A percentile compares a stretch with the other conserved stretches of the same genome.
These are phyloP conservation scores for Pythium utonaiense DNA, from an alignment of 352 stramenopile genomes.

Conservation along the genomic window DNA sequence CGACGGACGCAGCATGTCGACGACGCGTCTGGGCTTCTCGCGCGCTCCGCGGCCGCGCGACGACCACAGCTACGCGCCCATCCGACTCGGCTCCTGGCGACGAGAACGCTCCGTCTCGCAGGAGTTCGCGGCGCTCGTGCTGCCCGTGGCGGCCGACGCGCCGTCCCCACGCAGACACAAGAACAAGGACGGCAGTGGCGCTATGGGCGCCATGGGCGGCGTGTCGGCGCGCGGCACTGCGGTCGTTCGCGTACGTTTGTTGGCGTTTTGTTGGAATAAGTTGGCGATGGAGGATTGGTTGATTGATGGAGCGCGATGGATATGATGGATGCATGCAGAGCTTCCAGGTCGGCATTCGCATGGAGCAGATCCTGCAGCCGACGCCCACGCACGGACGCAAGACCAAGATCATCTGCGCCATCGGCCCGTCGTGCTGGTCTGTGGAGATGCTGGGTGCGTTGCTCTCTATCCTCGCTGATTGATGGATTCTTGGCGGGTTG, in stretches of 20 bases:
- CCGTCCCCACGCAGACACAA: not conserved
- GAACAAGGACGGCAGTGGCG: not conserved
- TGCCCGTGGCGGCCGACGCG: conserved; percentile 27
- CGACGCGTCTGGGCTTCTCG: conserved; percentile 12
- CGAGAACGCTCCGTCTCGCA: conserved; percentile 59
- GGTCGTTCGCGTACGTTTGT: conserved; percentile 16
- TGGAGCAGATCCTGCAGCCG: conserved; percentile 68
- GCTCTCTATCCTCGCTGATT: not conserved
- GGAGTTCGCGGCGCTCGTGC: conserved; percentile 52
- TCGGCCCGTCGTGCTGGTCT: conserved; percentile 96
- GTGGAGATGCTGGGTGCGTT: conserved; percentile 91
- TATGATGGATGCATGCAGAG: conserved; percentile 29
- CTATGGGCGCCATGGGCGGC: not conserved
- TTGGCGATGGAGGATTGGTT: too few relatives aligned
- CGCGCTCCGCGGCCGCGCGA: conserved; percentile 31
- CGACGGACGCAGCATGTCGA: not conserved
- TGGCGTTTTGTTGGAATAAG: not conserved
- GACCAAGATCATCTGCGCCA: conserved; percentile 99
- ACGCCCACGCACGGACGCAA: conserved; percentile 65
- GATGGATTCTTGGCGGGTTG: not conserved
- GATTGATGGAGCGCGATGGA: not conserved
- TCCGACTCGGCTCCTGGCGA: conserved; percentile 66
- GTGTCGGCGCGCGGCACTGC: conserved; percentile 1
- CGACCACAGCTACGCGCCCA: conserved; percentile 44
- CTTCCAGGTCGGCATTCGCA: conserved; percentile 65